These are phyloP conservation scores for Gracilariopsis chorda DNA, from an alignment of 23 red algal genomes.

Conservation along the genomic window DNA sequence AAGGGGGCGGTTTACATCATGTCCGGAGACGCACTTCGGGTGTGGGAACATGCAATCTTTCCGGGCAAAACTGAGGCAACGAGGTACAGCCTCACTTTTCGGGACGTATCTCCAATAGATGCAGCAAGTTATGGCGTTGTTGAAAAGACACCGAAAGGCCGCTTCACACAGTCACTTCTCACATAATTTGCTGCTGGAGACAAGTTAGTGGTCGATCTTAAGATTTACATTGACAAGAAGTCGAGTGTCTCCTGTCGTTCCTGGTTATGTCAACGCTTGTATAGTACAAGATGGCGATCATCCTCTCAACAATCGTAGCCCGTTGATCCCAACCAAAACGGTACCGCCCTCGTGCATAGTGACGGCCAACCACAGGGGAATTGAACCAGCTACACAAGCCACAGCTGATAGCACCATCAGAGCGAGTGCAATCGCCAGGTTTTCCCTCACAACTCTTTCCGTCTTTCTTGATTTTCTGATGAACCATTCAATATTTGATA, in stretches of 20 bases:
- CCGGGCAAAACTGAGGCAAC: conserved; percentile 44
- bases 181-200: not conserved
- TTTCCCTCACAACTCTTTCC: conserved; percentile 70
- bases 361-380: conserved; percentile 93
- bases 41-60: conserved; percentile 68
- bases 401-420: conserved; percentile 77
- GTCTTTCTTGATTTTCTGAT: conserved; percentile 65
- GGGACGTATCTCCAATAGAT: conserved; percentile 7
- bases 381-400: conserved; percentile 47
- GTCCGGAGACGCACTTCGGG: conserved; percentile 60
- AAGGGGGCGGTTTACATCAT: conserved; percentile 46
- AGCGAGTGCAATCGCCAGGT: conserved; percentile 63
- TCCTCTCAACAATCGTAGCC: conserved; percentile 66
- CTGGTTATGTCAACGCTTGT: not conserved
- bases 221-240: not conserved
- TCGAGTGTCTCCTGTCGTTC: too few species aligned
- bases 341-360: conserved; percentile 92
- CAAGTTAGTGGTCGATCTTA: not conserved
- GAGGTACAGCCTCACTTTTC: conserved; percentile 42
- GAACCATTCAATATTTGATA: conserved; percentile 76
- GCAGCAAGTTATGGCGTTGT: not conserved
- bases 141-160: not conserved
- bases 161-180: not conserved
- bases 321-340: conserved; percentile 82
- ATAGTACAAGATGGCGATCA: not conserved